Conservation (phyloP, 169 alveolate species). For the Eimeria sp. region DNA sequence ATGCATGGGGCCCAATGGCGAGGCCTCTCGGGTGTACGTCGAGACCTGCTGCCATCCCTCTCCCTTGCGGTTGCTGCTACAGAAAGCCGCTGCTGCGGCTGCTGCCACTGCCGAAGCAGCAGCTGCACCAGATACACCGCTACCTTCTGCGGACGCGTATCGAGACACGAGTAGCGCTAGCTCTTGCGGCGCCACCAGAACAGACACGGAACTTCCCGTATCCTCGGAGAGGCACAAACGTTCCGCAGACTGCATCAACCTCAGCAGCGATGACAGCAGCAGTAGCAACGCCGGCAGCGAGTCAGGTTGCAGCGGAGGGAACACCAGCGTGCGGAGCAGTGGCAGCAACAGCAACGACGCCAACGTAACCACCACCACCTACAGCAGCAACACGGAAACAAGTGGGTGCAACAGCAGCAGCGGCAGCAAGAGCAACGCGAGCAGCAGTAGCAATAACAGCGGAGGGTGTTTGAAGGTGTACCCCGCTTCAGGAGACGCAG, state of each 20-base stretch:
- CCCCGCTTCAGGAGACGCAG: constrained; percentile 33
- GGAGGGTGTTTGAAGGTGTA: constrained; percentile 20
- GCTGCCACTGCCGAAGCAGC: too few relatives aligned
- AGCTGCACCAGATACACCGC: too few relatives aligned
- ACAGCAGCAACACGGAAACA: background rate
- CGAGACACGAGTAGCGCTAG: background rate
- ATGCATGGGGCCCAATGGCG: constrained; percentile 27
- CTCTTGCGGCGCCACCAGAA: background rate
- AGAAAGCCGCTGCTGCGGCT: background rate
- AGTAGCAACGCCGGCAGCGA: background rate
- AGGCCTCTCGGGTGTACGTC: constrained; percentile 68
- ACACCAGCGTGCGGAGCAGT: constrained; percentile 23
- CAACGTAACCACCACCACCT: background rate
- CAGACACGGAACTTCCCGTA: background rate
- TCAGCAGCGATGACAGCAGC: constrained; percentile 17
- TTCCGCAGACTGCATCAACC: constrained; percentile 23
- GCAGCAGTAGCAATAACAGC: constrained; percentile 59
- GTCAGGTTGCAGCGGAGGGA: background rate
- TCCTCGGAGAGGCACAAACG: background rate
- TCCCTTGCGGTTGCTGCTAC: constrained; percentile 1
- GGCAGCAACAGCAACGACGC: background rate
- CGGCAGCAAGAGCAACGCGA: constrained; percentile 15
- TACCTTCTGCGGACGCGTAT: background rate
- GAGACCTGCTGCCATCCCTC: constrained; percentile 39
- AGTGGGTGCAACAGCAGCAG: constrained; percentile 14